Evolutionary conservation across 169 alveolate species (phyloP).

Genomic region (Eimeria brunetti): DNA sequence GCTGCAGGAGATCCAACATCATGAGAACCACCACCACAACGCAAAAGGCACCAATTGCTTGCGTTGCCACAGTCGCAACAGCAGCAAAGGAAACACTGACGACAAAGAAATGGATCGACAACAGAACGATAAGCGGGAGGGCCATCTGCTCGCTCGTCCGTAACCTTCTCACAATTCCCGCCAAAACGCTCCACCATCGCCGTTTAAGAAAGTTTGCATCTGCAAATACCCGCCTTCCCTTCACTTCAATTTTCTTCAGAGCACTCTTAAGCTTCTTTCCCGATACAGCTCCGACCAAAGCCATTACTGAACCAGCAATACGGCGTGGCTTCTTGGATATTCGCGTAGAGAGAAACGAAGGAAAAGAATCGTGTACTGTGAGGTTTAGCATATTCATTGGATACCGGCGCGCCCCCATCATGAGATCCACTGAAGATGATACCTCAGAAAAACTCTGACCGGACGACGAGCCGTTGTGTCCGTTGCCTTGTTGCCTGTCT

Average conservation of each 20-base stretch:
- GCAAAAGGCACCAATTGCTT: slow-evolving; percentile 41
- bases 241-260: neutral
- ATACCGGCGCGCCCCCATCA: neutral
- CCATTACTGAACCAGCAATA: neutral
- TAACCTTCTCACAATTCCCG: neutral
- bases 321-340: neutral
- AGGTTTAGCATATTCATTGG: neutral
- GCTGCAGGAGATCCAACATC: slow-evolving; percentile 31
- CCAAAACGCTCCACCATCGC: slow-evolving; percentile 17
- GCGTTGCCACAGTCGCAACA: slow-evolving; percentile 1
- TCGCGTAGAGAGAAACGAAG: slow-evolving; percentile 26
- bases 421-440: neutral
- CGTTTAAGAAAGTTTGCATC: neutral
- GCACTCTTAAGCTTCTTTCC: neutral
- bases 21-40: slow-evolving; percentile 50
- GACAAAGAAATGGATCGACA: slow-evolving; percentile 18
- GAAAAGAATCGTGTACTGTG: neutral
- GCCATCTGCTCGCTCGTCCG: neutral
- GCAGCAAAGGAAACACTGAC: slow-evolving; percentile 17
- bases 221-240: neutral
- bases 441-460: neutral
- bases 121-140: neutral
- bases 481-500: neutral
- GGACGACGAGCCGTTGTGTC: neutral
- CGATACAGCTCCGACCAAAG: neutral